Percentiles rank a stretch among this genome's conserved stretches.
phyloP scores from a whole-genome alignment of 2,329 filamentous ascomycete genomes.

The Dichotomopilus funicola region DNA sequence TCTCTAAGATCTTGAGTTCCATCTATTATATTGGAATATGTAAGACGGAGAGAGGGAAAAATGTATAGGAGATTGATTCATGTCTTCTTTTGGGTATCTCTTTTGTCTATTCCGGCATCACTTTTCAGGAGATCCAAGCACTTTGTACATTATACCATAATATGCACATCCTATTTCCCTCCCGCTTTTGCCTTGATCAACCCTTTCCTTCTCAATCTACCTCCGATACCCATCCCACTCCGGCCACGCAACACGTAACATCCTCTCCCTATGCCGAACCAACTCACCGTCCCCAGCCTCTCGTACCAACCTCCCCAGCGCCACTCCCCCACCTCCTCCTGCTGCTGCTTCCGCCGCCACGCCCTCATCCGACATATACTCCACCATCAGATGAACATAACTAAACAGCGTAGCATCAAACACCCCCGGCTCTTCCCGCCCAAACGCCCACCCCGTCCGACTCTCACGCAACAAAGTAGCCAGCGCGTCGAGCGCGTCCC shows the following conservation, averaged over 20 bases:
- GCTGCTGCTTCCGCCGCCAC: conserved; percentile 47
- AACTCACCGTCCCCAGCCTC: conserved; percentile 17
- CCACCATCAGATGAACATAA: conserved; percentile 74
- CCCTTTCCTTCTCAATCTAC: neutral
- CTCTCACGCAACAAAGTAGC: conserved; percentile 33
- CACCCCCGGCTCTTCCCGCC: conserved; percentile 50
- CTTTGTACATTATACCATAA: neutral
- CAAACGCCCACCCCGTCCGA: conserved; percentile 43
- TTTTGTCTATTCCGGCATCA: neutral
- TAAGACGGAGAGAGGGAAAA: too few species aligned
- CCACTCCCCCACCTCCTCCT: neutral
- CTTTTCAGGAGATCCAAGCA: neutral
- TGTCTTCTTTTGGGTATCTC: neutral
- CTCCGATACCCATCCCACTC: conserved; percentile 5
- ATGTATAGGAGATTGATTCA: neutral
- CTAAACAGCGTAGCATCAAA: conserved; percentile 89
- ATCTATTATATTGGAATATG: too few species aligned
- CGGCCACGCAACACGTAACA: conserved; percentile 29
- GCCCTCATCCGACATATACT: conserved; percentile 34
- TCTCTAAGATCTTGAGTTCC: too few species aligned
- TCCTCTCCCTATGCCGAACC: conserved; percentile 29
- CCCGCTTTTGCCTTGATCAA: too few species aligned
- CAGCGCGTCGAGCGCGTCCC: conserved; percentile 42
- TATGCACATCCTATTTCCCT: neutral
- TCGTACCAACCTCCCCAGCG: conserved; percentile 17